These are phyloP conservation scores for Neoscytalidium dimidiatum DNA, from an alignment of 2,329 filamentous ascomycete genomes.

Conservation along the genomic window DNA sequence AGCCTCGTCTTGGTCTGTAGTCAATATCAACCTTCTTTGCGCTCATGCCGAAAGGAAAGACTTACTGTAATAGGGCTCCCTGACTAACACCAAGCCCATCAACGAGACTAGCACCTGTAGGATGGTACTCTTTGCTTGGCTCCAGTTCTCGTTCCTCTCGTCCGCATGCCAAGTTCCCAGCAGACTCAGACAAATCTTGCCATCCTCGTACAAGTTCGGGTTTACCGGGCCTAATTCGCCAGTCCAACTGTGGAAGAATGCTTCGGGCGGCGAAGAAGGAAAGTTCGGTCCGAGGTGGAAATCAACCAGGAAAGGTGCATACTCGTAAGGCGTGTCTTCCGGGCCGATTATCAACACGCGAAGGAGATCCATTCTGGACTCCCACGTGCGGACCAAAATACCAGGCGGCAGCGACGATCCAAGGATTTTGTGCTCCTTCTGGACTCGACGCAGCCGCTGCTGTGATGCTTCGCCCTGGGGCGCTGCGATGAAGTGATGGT, in stretches of 20 bases:
- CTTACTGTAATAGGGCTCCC: slow-evolving; percentile 61
- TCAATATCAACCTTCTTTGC: neutral
- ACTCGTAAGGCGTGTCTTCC: slow-evolving; percentile 61
- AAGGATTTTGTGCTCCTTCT: slow-evolving; percentile 62
- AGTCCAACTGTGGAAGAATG: slow-evolving; percentile 63
- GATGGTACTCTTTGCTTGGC: slow-evolving; percentile 53
- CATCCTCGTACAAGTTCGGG: slow-evolving; percentile 64
- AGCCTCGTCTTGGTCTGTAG: slow-evolving; percentile 53
- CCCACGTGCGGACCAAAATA: slow-evolving; percentile 62
- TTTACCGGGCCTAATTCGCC: slow-evolving; percentile 56
- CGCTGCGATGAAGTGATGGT: slow-evolving; percentile 39
- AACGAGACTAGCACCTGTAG: slow-evolving; percentile 60
- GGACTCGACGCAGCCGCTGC: slow-evolving; percentile 51
- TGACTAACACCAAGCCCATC: slow-evolving; percentile 59
- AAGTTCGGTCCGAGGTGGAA: slow-evolving; percentile 54
- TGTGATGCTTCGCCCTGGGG: slow-evolving; percentile 34
- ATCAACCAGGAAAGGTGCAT: slow-evolving; percentile 63
- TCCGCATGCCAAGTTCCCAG: slow-evolving; percentile 62
- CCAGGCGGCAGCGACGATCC: slow-evolving; percentile 54
- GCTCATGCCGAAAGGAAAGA: slow-evolving; percentile 8
- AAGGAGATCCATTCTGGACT: slow-evolving; percentile 59
- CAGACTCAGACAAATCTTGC: slow-evolving; percentile 61
- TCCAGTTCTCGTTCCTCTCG: slow-evolving; percentile 57
- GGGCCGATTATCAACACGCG: slow-evolving; percentile 62
- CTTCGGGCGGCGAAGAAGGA: slow-evolving; percentile 54